Base-by-base conservation (phyloP, 495 filamentous ascomycete species). In the Delitschia confertaspora region DNA sequence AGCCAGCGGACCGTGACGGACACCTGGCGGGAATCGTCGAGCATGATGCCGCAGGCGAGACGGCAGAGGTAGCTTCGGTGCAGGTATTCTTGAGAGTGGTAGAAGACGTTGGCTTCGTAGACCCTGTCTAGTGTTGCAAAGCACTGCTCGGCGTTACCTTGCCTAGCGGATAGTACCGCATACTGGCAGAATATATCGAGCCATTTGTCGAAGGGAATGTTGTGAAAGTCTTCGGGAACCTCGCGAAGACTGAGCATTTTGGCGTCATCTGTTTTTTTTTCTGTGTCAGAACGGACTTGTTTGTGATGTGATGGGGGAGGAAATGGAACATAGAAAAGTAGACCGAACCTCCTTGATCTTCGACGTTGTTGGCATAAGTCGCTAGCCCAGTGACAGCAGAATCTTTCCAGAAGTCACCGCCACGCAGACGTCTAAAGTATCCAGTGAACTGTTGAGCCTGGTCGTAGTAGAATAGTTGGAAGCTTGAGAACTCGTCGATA, bases 151-250 rank as follows among this genome's bases (percentile, higher is more conserved):
- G 64, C 65, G 4, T 79, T 66, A 13, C 65, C 68, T 29, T 64
- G 62, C 31, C 75, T 73, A 14, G 88, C 81, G 2, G 85, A 72
- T 11, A 74, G 64, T 25, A 95, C 69, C 8, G 85, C 82, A 58
- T 91, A 93, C 53, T 88, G 77, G 32, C 88, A 73, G 58, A 96
- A 93, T n/a, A 93, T 73, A 42, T 93, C 82, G 3, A 94, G 73
- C 91, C 91, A 98, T 20, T 75, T 69, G 35, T 76, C 69, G 54
- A 95, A 93, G 0, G 74, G 55, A 31, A 96, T 83, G 4, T 80
- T 83, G 43, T 83, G 77, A 59, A 91, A 93, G 10, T 77, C 72
- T 31, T 67, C 68, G 24, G 40, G 33, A n/a, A 27, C 13, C 10
- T 17, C 13, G 13, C 35, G 20, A 6, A 33, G 34, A 8, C 22